Base-by-base conservation (phyloP, 192 early-diverging fungal genomes). In the Funneliformis geosporum region DNA sequence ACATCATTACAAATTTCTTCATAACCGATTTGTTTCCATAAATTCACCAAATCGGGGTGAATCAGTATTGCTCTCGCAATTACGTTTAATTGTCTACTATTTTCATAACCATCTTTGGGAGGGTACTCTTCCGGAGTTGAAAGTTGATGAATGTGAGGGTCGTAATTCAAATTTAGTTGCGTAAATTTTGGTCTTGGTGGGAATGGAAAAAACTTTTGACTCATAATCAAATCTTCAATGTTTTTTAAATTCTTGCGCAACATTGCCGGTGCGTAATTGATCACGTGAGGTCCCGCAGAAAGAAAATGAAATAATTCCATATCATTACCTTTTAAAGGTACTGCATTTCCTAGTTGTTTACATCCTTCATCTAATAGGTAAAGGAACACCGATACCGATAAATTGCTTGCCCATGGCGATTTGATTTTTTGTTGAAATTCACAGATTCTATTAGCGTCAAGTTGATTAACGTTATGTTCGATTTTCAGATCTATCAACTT, bases 401-500 rank as follows among this genome's bases (percentile, higher is more conserved):
- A 38, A 2, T 78, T 25, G 25, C n/a, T 46, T 0, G 76, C 42
- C 76, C 64, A 78, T 76, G n/a, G n/a, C n/a, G n/a, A n/a, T n/a
- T n/a, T n/a, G n/a, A n/a, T n/a, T n/a, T n/a, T n/a, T n/a, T n/a
- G 21, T 76, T 76, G 75, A 65, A 76, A 21, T 65, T 33, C 47
- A 59, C 16, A 8, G 27, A 46, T 44, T 4, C 43, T 21, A 65
- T 65, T 5, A 2, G 47, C 8, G 4, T 65, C 42, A 10, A 2
- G 10, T 9, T 21, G 11, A 18, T 27, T 16, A 8, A 39, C 38
- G 14, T 43, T 76, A 40, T 76, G 38, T 25, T 46, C n/a, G n/a
- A n/a, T n/a, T n/a, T n/a, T n/a, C n/a, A n/a, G n/a, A n/a, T n/a
- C n/a, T n/a, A n/a, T n/a, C n/a, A n/a, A n/a, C n/a, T n/a, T n/a